Evolutionary conservation across 2,329 filamentous ascomycete genomes (phyloP).

Genomic region (Tolypocladium album): DNA sequence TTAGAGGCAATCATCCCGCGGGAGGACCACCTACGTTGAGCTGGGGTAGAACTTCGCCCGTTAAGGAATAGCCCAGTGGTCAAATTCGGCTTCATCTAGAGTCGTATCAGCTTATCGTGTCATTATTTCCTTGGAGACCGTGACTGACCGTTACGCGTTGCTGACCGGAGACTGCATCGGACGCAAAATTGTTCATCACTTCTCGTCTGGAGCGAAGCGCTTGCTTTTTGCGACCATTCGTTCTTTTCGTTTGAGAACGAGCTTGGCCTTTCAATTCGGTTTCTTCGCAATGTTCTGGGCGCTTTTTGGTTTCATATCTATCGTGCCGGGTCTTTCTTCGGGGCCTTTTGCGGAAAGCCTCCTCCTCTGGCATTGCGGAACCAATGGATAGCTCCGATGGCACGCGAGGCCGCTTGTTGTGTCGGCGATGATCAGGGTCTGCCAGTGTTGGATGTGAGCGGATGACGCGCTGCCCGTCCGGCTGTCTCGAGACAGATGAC

Average conservation of each 20-base stretch:
- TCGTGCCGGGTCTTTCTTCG: conserved; percentile 2
- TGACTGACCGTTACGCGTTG: conserved; percentile 19
- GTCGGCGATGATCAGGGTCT: not conserved
- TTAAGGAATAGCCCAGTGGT: conserved; percentile 22
- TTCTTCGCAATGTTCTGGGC: not conserved
- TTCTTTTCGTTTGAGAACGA: conserved; percentile 1
- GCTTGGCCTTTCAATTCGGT: not conserved
- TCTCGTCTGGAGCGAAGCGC: conserved; percentile 27
- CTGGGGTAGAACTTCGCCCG: conserved; percentile 12
- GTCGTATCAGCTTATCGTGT: not conserved
- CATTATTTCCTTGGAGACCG: not conserved
- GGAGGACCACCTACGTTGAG: conserved; percentile 7
- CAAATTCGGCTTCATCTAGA: conserved; percentile 22
- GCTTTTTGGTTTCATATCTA: conserved; percentile 7
- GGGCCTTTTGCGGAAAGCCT: not conserved
- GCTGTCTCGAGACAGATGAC: not conserved
- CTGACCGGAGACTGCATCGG: conserved; percentile 35
- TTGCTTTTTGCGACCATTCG: conserved; percentile 12
- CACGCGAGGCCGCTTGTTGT: not conserved
- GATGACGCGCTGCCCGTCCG: not conserved
- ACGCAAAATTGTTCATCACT: conserved; percentile 45
- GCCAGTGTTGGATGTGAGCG: not conserved
- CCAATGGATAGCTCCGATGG: not conserved
- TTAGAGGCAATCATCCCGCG: conserved; percentile 5
- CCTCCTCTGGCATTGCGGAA: not conserved